Evolutionary conservation across 257 asterid species (phyloP), one percentile per base, ranked within the genome.

Genomic region (Mentha longifolia): DNA sequence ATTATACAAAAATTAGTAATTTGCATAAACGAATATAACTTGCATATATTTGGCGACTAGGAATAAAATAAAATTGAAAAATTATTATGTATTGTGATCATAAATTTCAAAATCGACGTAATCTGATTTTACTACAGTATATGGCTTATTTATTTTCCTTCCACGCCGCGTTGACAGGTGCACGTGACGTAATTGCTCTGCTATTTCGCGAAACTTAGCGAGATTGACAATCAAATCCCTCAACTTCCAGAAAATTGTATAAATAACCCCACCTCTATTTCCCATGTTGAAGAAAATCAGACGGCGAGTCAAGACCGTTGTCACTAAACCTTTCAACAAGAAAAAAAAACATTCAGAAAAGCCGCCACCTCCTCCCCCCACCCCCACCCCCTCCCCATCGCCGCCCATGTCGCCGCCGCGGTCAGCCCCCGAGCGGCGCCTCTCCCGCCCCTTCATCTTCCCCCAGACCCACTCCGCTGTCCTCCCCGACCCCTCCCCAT

Each of bases 401-500:
- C 41, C 70, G 69, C 19, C 75, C 64, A 46, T 68, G 85, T 33
- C 85, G 57, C 81, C 87, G 35, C 65, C 84, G 16, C 78, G 67
- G 16, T 77, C 45, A n/a, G 13, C 79, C 68, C 10, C 79, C 61
- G 67, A 19, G 2, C 17, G 3, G 0, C 75, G 52, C 80, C 68
- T 65, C 22, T 28, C 65, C 9, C 85, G 66, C 9, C 92, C 97
- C 4, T 93, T 91, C 68, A 77, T 89, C 19, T 91, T 91, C 83
- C 99, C 99, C 1, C 22, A 63, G 68, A 73, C 91, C 64, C 78
- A 83, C 58, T 94, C 99, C 55, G 43, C 85, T 8, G 90, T 91
- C 72, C 96, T 94, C 46, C 97, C 99, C 8, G 97, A 94, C 30
- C 97, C 99, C 47, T 78, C 95, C 51, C 55, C 57, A 3, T 86